Conservation (phyloP, 2,329 filamentous ascomycete species). For the Paecilomyces sp. region DNA sequence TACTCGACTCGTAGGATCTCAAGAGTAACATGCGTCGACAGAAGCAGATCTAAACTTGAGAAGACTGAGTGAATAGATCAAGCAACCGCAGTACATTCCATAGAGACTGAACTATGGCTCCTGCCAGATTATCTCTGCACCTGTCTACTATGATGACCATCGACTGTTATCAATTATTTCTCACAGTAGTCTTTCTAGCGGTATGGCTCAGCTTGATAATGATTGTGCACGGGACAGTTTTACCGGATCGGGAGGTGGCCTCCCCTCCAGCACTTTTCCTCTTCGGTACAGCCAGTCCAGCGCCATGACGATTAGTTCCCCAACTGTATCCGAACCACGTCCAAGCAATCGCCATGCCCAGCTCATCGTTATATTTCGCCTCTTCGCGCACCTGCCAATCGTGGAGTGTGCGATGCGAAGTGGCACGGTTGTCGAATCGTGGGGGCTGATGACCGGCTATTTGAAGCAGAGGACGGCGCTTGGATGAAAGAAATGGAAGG, state of each 20-base stretch:
- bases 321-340: background rate
- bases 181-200: background rate
- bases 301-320: background rate
- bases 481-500: background rate
- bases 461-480: background rate
- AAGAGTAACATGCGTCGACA: too few species aligned
- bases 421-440: background rate
- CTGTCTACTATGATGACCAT: background rate
- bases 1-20: too few species aligned
- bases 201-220: constrained; percentile 3
- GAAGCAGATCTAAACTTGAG: background rate
- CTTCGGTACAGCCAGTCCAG: background rate
- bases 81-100: too few species aligned
- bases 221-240: constrained; percentile 19
- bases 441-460: background rate
- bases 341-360: background rate
- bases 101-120: too few species aligned
- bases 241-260: constrained; percentile 9
- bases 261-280: background rate
- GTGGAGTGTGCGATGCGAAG: background rate
- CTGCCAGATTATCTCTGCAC: background rate
- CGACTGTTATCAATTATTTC: background rate
- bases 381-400: background rate
- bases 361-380: background rate
- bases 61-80: background rate